Percentiles rank a stretch among this genome's conserved stretches.
phyloP scores from a whole-genome alignment of 208 protist species.

The Angomonas deanei region DNA sequence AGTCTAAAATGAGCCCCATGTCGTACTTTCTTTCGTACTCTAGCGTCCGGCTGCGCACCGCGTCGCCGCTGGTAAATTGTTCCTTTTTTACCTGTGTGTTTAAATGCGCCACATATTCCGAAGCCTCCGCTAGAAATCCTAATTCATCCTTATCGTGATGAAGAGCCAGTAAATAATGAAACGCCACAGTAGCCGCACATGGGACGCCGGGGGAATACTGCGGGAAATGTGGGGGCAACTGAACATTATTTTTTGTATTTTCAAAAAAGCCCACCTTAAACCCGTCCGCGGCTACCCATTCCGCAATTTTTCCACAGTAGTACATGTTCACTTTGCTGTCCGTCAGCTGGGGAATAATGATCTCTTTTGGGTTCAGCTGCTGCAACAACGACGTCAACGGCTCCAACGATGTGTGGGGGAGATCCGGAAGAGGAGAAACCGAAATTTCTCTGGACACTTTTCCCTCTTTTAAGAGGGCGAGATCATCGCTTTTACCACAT shows the following conservation, averaged over 20 bases:
- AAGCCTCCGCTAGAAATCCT: constrained; percentile 38
- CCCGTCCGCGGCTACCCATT: constrained; percentile 61
- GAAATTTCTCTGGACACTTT: neutral
- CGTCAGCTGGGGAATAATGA: constrained; percentile 42
- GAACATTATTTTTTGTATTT: no score
- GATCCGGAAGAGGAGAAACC: neutral
- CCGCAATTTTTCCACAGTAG: constrained; percentile 14
- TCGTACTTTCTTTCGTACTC: constrained; percentile 51
- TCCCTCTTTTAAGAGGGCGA: neutral
- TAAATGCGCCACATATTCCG: constrained; percentile 47
- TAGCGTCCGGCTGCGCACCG: constrained; percentile 13
- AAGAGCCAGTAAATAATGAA: neutral
- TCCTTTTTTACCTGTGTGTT: neutral
- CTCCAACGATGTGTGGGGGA: constrained; percentile 16
- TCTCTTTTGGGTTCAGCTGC: constrained; percentile 68
- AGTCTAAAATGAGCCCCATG: constrained; percentile 62
- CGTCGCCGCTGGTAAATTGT: neutral
- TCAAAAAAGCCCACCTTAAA: constrained; percentile 39
- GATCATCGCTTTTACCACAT: constrained; percentile 19
- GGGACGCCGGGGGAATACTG: no score
- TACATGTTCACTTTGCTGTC: neutral
- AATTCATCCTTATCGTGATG: constrained; percentile 12
- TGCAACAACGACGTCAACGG: constrained; percentile 58
- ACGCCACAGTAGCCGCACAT: no score
- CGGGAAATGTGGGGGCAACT: no score